phyloP scores from a whole-genome alignment of 1,284 basidiomycete genomes.

The Boletus coffeatus region DNA sequence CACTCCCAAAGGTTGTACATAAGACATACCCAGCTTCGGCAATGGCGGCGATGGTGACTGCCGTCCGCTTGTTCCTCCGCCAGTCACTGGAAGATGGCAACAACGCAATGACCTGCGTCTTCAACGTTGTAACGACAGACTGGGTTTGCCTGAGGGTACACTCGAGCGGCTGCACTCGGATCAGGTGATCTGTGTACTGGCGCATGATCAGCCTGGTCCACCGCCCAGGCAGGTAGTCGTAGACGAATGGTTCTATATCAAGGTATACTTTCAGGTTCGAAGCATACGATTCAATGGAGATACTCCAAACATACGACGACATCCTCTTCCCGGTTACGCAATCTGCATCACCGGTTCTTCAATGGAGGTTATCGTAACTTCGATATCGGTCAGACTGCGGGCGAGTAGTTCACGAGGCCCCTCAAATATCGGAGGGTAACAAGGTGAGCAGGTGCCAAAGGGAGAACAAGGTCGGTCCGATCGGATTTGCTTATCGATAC shows the following conservation, averaged over 20 bases:
- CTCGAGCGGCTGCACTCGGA: constrained; percentile 42
- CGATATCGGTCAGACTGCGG: constrained; percentile 34
- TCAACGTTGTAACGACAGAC: constrained; percentile 39
- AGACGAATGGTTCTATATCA: not conserved
- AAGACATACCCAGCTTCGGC: constrained; percentile 45
- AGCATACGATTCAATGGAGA: constrained; percentile 1
- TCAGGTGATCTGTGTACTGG: constrained; percentile 49
- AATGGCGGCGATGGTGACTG: constrained; percentile 44
- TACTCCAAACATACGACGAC: not conserved
- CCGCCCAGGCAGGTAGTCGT: not conserved
- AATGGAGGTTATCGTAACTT: constrained; percentile 53
- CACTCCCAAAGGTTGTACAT: constrained; percentile 44
- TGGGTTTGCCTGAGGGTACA: constrained; percentile 44
- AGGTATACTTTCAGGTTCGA: constrained; percentile 7
- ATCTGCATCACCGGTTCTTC: constrained; percentile 58
- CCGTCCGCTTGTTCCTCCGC: constrained; percentile 29
- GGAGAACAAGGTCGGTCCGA: not conserved
- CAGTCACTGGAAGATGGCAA: constrained; percentile 44
- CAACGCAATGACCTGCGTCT: constrained; percentile 41
- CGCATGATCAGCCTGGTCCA: constrained; percentile 43
- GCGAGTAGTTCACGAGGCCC: not conserved
- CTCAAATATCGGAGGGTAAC: not conserved
- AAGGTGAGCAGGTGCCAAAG: too few relatives aligned
- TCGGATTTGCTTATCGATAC: not conserved
- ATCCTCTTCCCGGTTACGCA: constrained; percentile 42